Evolutionary conservation across 2,329 filamentous ascomycete genomes (phyloP).

Genomic region (Fusarium humuli): DNA sequence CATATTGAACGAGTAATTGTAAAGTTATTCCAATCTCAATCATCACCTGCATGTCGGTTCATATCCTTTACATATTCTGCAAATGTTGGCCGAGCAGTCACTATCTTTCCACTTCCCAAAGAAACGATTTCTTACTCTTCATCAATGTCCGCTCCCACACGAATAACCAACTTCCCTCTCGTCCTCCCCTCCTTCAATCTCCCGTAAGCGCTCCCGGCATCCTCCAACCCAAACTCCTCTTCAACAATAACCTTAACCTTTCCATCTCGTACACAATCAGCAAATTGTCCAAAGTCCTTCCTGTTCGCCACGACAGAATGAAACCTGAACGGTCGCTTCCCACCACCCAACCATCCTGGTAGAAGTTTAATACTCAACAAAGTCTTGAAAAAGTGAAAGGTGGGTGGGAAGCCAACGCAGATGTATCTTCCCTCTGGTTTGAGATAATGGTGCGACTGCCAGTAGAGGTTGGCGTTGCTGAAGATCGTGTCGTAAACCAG

Average conservation of each 20-base stretch:
- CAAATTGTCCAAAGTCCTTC: constrained; percentile 24
- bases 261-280: constrained; percentile 8
- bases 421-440: constrained; percentile 16
- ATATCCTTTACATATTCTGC: neutral
- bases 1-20: neutral
- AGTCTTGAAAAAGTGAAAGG: constrained; percentile 13
- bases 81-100: accelerated
- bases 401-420: constrained; percentile 16
- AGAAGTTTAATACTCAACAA: constrained; percentile 21
- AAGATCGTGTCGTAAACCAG: constrained; percentile 30
- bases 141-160: neutral
- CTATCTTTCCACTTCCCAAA: too few species aligned
- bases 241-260: constrained; percentile 22
- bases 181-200: constrained; percentile 16
- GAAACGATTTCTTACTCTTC: neutral
- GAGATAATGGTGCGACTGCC: constrained; percentile 30
- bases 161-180: constrained; percentile 27
- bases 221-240: constrained; percentile 20
- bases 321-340: constrained; percentile 26
- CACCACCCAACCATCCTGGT: constrained; percentile 31
- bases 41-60: accelerated
- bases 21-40: neutral
- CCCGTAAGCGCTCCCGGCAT: constrained; percentile 13
- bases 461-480: constrained; percentile 20
- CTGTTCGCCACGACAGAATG: constrained; percentile 27